Percentiles rank a stretch among this genome's conserved stretches.
These are phyloP conservation scores for Tuber microsphaerosporum DNA, from an alignment of 495 filamentous ascomycete species.

Conservation along the genomic window DNA sequence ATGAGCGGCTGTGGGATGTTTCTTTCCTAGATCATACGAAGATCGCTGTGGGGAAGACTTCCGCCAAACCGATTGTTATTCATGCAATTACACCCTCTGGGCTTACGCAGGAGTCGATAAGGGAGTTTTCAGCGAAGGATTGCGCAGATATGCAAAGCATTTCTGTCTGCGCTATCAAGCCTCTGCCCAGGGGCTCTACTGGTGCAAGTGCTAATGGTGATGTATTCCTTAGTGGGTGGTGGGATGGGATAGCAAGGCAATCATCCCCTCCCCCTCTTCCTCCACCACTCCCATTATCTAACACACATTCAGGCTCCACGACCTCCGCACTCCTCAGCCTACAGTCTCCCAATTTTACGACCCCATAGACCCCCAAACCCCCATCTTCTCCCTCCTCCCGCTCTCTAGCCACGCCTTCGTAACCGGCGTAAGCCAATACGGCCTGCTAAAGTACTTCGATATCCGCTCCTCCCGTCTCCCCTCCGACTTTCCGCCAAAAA, in stretches of 20 bases:
- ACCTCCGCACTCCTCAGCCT: constrained; percentile 52
- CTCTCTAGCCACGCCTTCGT: constrained; percentile 54
- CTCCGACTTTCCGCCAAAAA: not conserved
- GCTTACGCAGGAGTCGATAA: constrained; percentile 1
- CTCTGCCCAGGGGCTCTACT: constrained; percentile 44
- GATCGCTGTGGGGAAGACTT: constrained; percentile 24
- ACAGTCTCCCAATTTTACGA: constrained; percentile 52
- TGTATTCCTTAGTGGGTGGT: constrained; percentile 57
- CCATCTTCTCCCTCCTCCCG: constrained; percentile 56
- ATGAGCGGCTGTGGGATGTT: constrained; percentile 29
- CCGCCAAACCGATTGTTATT: constrained; percentile 15
- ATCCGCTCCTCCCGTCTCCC: constrained; percentile 43
- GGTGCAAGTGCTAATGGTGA: constrained; percentile 44
- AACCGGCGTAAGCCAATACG: constrained; percentile 52
- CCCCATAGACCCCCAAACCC: constrained; percentile 49
- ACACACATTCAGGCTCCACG: constrained; percentile 52
- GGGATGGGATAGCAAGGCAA: constrained; percentile 53
- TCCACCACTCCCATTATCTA: not conserved
- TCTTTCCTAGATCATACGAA: constrained; percentile 23
- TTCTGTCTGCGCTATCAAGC: constrained; percentile 50
- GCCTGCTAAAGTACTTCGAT: constrained; percentile 60
- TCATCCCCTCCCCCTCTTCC: not conserved
- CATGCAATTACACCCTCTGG: constrained; percentile 17
- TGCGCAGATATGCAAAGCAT: constrained; percentile 12
- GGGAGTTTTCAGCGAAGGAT: constrained; percentile 22